Percentiles rank a stretch among this genome's conserved stretches.
Conservation (phyloP, 805 yeast species). For the Candida nonsorbophila region DNA sequence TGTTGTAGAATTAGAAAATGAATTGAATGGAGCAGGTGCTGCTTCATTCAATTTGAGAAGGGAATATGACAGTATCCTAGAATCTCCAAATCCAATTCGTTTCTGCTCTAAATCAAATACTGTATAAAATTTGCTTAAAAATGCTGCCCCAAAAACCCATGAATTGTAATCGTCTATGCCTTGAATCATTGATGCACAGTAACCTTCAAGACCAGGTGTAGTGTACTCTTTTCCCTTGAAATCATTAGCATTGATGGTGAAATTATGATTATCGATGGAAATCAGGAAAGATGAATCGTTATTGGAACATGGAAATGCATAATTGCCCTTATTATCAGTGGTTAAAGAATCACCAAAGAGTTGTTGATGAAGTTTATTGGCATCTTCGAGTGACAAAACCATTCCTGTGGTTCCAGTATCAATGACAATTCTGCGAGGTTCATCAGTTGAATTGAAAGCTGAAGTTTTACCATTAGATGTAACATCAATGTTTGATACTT, state of each 20-base stretch:
- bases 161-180: slow-evolving; percentile 37
- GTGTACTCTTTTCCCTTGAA: slow-evolving; percentile 48
- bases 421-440: slow-evolving; percentile 41
- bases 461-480: slow-evolving; percentile 7
- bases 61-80: slow-evolving; percentile 10
- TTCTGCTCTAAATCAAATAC: slow-evolving; percentile 51
- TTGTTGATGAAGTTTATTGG: slow-evolving; percentile 39
- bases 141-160: slow-evolving; percentile 66
- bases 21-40: too few relatives aligned
- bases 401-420: slow-evolving; percentile 68
- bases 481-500: slow-evolving; percentile 32
- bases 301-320: slow-evolving; percentile 54
- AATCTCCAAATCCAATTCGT: slow-evolving; percentile 44
- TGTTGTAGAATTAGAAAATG: too few relatives aligned
- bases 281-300: slow-evolving; percentile 32
- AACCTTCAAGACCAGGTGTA: slow-evolving; percentile 30
- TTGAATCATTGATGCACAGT: slow-evolving; percentile 62
- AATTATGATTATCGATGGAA: slow-evolving; percentile 38
- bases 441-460: slow-evolving; percentile 9
- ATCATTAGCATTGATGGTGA: slow-evolving; percentile 35
- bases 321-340: slow-evolving; percentile 54
- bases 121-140: slow-evolving; percentile 50
- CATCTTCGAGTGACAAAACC: slow-evolving; percentile 51
- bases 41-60: too few relatives aligned
- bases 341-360: slow-evolving; percentile 44